A percentile compares a stretch with the other conserved stretches of the same genome.
phyloP scores from a whole-genome alignment of 352 stramenopile genomes.

The Globisporangium ultimum region DNA sequence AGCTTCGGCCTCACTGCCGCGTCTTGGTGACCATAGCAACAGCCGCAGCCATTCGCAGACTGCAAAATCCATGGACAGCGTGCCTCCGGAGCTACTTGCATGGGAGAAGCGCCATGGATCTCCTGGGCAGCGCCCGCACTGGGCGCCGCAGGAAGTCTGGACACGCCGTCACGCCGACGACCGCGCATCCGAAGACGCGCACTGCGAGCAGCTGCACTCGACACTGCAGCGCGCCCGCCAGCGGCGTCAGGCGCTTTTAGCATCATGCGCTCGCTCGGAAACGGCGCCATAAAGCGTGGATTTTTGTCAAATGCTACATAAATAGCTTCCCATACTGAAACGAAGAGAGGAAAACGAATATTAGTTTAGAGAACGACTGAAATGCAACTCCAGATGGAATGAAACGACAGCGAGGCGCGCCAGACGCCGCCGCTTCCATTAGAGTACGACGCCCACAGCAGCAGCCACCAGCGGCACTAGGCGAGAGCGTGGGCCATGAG shows the following conservation, averaged over 20 bases:
- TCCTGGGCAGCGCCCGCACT: slow-evolving; percentile 10
- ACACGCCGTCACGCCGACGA: slow-evolving; percentile 11
- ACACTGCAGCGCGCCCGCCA: slow-evolving; percentile 10
- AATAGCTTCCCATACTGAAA: no score
- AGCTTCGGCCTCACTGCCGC: not conserved
- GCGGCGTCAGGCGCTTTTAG: not conserved
- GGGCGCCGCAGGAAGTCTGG: slow-evolving; percentile 19
- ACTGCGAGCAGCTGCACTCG: slow-evolving; percentile 20
- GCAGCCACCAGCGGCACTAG: not conserved
- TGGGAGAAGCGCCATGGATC: slow-evolving; percentile 17
- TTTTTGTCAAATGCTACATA: no score
- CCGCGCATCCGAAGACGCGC: slow-evolving; percentile 9
- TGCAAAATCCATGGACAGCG: not conserved
- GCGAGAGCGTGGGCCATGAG: slow-evolving; percentile 14
- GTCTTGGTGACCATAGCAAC: not conserved
- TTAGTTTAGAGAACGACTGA: not conserved
- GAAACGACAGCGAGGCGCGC: no score
- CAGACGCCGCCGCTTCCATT: not conserved
- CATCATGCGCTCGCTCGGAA: no score
- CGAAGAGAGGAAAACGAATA: not conserved
- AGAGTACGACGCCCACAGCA: not conserved
- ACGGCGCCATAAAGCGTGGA: no score
- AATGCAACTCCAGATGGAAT: no score
- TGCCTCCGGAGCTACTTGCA: slow-evolving; percentile 5
- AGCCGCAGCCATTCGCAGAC: not conserved